These are phyloP conservation scores for Podaxis carcinomalis DNA, from an alignment of 768 basidiomycete genomes.

Conservation along the genomic window DNA sequence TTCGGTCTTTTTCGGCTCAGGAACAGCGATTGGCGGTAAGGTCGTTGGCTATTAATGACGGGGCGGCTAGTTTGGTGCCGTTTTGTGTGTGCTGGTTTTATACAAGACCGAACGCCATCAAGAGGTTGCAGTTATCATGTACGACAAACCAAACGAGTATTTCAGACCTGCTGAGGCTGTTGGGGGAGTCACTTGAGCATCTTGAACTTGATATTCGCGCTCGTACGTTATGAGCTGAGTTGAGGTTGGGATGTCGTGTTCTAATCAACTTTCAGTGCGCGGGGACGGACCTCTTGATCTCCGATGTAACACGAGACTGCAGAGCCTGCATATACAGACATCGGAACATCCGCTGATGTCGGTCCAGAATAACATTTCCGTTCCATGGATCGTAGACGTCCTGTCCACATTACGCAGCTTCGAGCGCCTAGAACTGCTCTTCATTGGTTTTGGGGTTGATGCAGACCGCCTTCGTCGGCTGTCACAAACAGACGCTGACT, in stretches of 20 bases:
- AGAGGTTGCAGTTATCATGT: slow-evolving; percentile 5
- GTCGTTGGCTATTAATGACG: slow-evolving; percentile 1
- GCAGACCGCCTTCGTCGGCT: slow-evolving; percentile 7
- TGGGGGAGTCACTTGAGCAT: slow-evolving; percentile 7
- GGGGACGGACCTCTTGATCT: slow-evolving; percentile 2
- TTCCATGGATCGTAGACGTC: slow-evolving; percentile 5
- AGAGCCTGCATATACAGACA: neutral
- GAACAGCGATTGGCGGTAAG: neutral
- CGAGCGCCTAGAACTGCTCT: neutral
- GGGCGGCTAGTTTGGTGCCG: slow-evolving; percentile 3
- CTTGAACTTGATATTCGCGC: slow-evolving; percentile 5
- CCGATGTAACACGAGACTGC: slow-evolving; percentile 5
- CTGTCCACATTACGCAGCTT: slow-evolving; percentile 4
- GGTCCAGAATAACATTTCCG: neutral
- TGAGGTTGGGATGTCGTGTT: neutral
- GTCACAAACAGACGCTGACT: slow-evolving; percentile 3
- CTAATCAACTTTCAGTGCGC: slow-evolving; percentile 1
- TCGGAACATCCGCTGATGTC: neutral
- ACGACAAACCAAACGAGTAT: slow-evolving; percentile 1
- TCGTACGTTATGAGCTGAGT: neutral
- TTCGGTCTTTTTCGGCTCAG: neutral
- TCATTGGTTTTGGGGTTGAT: neutral
- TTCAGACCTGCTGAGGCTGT: neutral
- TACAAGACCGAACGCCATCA: neutral
- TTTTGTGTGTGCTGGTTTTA: slow-evolving; percentile 4